Conservation (phyloP, 1,284 basidiomycete species). For the Marasmius tenuissimus region DNA sequence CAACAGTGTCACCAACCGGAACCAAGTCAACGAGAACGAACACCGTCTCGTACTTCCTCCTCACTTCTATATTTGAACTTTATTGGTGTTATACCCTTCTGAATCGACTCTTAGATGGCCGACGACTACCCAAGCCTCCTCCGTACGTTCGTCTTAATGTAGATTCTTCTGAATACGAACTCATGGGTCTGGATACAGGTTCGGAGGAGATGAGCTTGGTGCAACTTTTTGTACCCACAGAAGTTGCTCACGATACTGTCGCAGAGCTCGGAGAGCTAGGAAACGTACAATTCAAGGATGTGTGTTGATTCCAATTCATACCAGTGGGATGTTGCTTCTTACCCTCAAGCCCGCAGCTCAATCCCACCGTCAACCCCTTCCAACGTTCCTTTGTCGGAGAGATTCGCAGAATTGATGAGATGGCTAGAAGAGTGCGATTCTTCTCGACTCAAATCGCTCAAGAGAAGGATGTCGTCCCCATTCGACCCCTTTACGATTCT, state of each 20-base stretch:
- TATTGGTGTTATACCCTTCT: background rate
- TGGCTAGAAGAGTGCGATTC: conserved; percentile 92
- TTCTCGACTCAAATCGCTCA: conserved; percentile 87
- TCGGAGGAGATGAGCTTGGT: conserved; percentile 98
- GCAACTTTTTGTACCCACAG: conserved; percentile 96
- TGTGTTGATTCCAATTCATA: conserved; percentile 29
- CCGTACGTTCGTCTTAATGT: conserved; percentile 46
- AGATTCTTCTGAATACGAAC: conserved; percentile 27
- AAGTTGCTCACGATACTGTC: conserved; percentile 96
- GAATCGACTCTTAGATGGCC: conserved; percentile 41
- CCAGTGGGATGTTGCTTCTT: conserved; percentile 6
- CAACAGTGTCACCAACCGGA: too few relatives aligned
- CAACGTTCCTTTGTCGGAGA: conserved; percentile 98
- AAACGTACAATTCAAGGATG: conserved; percentile 97
- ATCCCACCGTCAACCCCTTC: conserved; percentile 94
- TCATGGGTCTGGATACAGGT: conserved; percentile 43
- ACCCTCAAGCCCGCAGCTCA: conserved; percentile 59
- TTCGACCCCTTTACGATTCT: conserved; percentile 82
- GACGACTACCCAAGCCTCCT: conserved; percentile 84
- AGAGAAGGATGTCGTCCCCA: conserved; percentile 79
- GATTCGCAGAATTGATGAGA: conserved; percentile 93
- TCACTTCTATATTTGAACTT: too few relatives aligned
- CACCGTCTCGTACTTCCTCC: too few relatives aligned
- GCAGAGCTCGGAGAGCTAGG: conserved; percentile 95
- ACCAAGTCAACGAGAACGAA: too few relatives aligned